phyloP scores from a whole-genome alignment of 139 green algal species.

The Haematococcus lacustris region DNA sequence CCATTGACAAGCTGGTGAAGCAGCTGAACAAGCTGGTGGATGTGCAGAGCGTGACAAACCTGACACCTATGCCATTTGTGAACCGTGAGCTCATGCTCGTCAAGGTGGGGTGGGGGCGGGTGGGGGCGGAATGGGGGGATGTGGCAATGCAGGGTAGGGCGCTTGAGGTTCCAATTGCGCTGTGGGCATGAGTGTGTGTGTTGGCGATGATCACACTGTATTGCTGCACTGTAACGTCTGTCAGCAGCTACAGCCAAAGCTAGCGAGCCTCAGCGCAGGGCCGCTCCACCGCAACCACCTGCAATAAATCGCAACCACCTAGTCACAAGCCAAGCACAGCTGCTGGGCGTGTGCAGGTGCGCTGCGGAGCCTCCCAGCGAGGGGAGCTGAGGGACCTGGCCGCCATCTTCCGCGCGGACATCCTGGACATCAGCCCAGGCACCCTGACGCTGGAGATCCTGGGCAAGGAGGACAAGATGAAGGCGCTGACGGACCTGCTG shows the following conservation, averaged over 20 bases:
- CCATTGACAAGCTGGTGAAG: slow-evolving; percentile 82
- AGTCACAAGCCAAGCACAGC: too few relatives aligned
- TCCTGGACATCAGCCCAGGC: slow-evolving; percentile 71
- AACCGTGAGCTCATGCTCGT: slow-evolving; percentile 91
- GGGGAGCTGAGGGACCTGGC: slow-evolving; percentile 80
- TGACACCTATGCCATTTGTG: slow-evolving; percentile 71
- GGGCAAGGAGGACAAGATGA: slow-evolving; percentile 88
- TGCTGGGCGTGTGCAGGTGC: slow-evolving; percentile 41
- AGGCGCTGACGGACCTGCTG: slow-evolving; percentile 61
- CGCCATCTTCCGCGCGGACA: slow-evolving; percentile 80
- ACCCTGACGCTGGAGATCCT: slow-evolving; percentile 86
- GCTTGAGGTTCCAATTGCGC: neutral
- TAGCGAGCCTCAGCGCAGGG: neutral
- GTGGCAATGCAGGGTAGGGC: neutral
- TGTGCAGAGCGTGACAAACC: slow-evolving; percentile 70
- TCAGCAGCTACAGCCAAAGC: neutral
- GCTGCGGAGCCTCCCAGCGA: slow-evolving; percentile 55
- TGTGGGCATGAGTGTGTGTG: neutral
- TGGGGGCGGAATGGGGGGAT: neutral
- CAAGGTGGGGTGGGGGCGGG: slow-evolving; percentile 79
- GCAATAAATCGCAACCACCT: too few relatives aligned
- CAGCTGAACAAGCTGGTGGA: slow-evolving; percentile 87
- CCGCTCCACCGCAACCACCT: neutral
- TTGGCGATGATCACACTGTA: neutral
- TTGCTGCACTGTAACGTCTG: neutral